Evolutionary conservation across 495 filamentous ascomycete species (phyloP).

Genomic region (Daldinia childiae): DNA sequence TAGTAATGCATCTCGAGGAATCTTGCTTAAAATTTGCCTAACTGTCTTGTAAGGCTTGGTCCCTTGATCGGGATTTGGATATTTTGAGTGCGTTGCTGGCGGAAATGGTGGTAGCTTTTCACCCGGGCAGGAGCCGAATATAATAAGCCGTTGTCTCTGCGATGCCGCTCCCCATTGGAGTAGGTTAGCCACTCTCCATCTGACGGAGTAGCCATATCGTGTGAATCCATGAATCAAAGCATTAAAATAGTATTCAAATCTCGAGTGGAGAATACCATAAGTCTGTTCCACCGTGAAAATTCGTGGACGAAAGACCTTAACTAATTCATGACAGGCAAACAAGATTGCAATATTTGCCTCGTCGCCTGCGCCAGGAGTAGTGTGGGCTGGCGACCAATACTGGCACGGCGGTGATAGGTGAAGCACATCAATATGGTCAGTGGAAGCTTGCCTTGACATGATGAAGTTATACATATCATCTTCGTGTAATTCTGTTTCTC

Average conservation of each 20-base stretch:
- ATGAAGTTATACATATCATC: constrained; percentile 62
- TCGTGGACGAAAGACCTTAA: constrained; percentile 70
- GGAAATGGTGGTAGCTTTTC: constrained; percentile 78
- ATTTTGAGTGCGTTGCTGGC: constrained; percentile 67
- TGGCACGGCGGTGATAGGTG: constrained; percentile 90
- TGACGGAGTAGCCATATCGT: constrained; percentile 72
- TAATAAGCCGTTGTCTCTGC: constrained; percentile 66
- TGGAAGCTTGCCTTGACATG: constrained; percentile 15
- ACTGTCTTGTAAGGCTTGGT: constrained; percentile 50
- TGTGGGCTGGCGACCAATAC: constrained; percentile 81
- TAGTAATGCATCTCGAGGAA: constrained; percentile 41
- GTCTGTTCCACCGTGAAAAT: constrained; percentile 89
- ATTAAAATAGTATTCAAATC: constrained; percentile 64
- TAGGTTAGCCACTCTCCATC: constrained; percentile 61
- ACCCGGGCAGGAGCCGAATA: constrained; percentile 83
- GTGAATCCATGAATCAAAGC: constrained; percentile 72
- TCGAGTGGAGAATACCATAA: constrained; percentile 64
- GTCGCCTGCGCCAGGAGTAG: constrained; percentile 68
- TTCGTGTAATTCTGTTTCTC: constrained; percentile 52
- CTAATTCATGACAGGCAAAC: constrained; percentile 67
- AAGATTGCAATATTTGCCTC: constrained; percentile 77
- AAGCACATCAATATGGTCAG: constrained; percentile 69
- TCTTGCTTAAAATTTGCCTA: constrained; percentile 45
- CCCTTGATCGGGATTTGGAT: constrained; percentile 53
- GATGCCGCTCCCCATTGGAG: constrained; percentile 58